Base-by-base conservation (phyloP, 441 rosid species). In the Oxalis stricta region DNA sequence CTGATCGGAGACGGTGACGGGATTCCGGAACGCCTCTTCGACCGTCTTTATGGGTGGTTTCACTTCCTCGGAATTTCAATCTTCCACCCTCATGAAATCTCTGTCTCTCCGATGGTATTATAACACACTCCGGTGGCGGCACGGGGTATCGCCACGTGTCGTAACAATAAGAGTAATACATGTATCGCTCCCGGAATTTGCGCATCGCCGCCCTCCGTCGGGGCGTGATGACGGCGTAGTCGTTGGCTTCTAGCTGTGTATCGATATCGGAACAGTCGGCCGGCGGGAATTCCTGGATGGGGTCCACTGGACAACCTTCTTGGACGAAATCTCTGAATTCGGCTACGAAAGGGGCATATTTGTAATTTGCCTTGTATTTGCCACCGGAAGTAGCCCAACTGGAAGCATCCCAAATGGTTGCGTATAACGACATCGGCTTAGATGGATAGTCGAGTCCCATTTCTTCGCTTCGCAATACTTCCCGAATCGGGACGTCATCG, bases 301-400 rank as follows among this genome's bases (percentile, higher is more conserved):
- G 82, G 18, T 82, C 92, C 2, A 70, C 61, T 0, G 68, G 55
- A 37, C 98, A 82, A n/a, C 98, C 96, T 1, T 78, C 79, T 0
- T 85, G 65, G 8, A 61, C 66, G 2, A 89, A 53, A 3, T 75
- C 82, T 52, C 62, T 77, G 33, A 77, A 89, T 15, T 83, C 86
- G 10, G 96, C 68, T 1, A 59, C 59, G 18, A 85, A 89, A 0
- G 98, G 94, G 0, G 93, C 75, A 37, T 60, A 89, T 40, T 75
- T 72, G 66, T 89, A 85, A 33, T 89, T 66, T 1, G 73, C 96
- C 50, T 78, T 83, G 62, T 59, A 58, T 59, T 64, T 76, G 2
- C 98, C 98, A 2, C 98, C 96, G 1, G 71, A 56, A 4, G 98
- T 89, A n/a, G 98, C 96, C 96, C 98, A 89, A 29, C 54, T 75